phyloP scores from a whole-genome alignment of 2,329 filamentous ascomycete genomes.

The Venturia oleaginea region DNA sequence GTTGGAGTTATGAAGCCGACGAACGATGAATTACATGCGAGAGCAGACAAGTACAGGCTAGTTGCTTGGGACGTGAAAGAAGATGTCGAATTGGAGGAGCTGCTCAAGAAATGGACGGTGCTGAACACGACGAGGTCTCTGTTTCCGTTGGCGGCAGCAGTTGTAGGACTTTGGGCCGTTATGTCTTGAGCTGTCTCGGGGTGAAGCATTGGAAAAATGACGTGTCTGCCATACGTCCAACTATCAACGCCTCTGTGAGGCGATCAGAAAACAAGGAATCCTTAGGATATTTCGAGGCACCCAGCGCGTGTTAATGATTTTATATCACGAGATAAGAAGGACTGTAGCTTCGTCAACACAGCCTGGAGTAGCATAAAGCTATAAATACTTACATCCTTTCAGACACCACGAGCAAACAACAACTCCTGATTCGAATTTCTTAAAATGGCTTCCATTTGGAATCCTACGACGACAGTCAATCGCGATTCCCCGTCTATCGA shows the following conservation, averaged over 20 bases:
- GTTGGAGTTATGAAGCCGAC: conserved; percentile 11
- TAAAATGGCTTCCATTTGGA: not conserved
- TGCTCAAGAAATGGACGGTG: conserved; percentile 7
- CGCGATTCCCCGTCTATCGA: not conserved
- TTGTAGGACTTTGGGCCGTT: not conserved
- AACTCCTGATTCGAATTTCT: too few relatives aligned
- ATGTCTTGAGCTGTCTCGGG: not conserved
- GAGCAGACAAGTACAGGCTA: not conserved
- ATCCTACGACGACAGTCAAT: not conserved
- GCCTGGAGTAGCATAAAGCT: too few relatives aligned
- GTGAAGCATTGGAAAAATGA: not conserved
- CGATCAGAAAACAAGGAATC: too few relatives aligned
- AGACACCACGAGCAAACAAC: too few relatives aligned
- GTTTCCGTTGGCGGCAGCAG: conserved; percentile 1
- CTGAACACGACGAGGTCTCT: conserved; percentile 5
- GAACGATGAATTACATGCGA: conserved; percentile 5
- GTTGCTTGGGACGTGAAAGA: conserved; percentile 6
- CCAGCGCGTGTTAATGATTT: too few relatives aligned
- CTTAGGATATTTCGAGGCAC: too few relatives aligned
- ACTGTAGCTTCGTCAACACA: too few relatives aligned
- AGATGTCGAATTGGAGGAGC: not conserved
- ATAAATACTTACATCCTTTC: too few relatives aligned
- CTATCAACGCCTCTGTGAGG: too few relatives aligned
- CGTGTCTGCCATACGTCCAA: not conserved
- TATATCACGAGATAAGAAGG: too few relatives aligned